Conservation (phyloP, 225 moss, liverwort and hornwort species). For the Antitrichia curtipendula region DNA sequence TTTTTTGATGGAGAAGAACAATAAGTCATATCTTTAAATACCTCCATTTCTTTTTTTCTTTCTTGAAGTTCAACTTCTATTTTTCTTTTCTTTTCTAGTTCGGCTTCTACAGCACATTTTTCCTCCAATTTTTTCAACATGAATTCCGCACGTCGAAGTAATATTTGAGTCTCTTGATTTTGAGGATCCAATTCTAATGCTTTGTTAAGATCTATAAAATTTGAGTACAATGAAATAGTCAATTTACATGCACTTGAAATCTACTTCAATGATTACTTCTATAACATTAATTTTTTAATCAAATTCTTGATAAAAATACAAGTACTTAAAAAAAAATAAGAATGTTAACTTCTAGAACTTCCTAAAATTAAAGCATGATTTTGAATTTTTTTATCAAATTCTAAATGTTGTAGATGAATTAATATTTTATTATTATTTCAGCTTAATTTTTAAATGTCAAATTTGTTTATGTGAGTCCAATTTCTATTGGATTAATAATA, state of each 20-base stretch:
- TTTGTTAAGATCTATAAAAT: neutral
- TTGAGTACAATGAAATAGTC: neutral
- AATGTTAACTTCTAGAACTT: neutral
- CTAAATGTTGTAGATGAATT: too few relatives aligned
- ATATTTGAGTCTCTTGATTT: constrained; percentile 6
- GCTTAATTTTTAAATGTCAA: neutral
- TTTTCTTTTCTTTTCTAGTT: neutral
- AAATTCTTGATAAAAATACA: too few relatives aligned
- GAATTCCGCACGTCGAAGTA: neutral
- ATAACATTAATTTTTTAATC: neutral
- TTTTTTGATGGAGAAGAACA: neutral
- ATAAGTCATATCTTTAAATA: neutral
- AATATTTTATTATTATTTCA: too few relatives aligned
- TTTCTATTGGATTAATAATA: neutral
- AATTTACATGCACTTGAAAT: neutral
- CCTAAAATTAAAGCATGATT: rapidly evolving
- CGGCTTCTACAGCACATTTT: neutral
- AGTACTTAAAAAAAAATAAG: neutral
- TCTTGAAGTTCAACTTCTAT: neutral
- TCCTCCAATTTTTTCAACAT: neutral
- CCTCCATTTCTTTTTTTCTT: neutral
- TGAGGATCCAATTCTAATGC: constrained; percentile 8
- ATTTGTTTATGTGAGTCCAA: rapidly evolving
- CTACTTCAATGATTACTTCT: too few relatives aligned
- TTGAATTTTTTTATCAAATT: neutral